Base-by-base conservation (phyloP, 805 yeast species). In the Blastobotrys peoriensis region DNA sequence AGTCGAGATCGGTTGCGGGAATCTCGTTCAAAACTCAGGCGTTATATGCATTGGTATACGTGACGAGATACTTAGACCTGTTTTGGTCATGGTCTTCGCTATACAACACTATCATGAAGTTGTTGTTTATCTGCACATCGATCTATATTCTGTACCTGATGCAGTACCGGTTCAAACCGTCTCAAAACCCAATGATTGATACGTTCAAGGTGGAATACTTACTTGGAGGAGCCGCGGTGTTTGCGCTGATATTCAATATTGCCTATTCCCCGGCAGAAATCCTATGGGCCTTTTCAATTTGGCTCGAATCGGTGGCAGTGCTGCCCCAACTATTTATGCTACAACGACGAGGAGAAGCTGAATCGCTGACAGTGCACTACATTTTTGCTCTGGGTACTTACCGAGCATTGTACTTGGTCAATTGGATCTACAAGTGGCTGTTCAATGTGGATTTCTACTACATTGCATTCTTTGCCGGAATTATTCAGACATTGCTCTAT, bases 221-320 rank as follows among this genome's bases (percentile, higher is more conserved):
- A 47, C 52, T 86, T 3, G 79, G 73, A 5, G 87, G 83, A 1
- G 70, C 88, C 1, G 65, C 70, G 4, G 60, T 85, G 2, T 56
- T 78, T 47, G 74, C 80, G 0, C 64, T 87, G 36, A 56, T 87
- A 4, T 81, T 86, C 67, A 80, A 86, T 42, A 74, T 77, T 61
- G 74, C 76, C 42, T 88, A 79, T 64, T 66, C 81, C 0, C 34
- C 78, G 9, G 49, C 73, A 9, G 95, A 66, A 51, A 54, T 68
- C 23, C 43, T 80, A 27, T 93, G 98, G 98, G 73, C 93, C 18
- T 93, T 88, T 58, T 80, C 91, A 13, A 67, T 88, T 41, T 93
- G 98, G 97, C 73, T 93, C 43, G 98, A 93, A 65, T 74, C 91
- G 36, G 84, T 86, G 27, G 95, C 96, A 8, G 88, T 93, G 45